These are phyloP conservation scores for Typha latifolia DNA, from an alignment of 176 grass and related monocot genomes.

Conservation along the genomic window DNA sequence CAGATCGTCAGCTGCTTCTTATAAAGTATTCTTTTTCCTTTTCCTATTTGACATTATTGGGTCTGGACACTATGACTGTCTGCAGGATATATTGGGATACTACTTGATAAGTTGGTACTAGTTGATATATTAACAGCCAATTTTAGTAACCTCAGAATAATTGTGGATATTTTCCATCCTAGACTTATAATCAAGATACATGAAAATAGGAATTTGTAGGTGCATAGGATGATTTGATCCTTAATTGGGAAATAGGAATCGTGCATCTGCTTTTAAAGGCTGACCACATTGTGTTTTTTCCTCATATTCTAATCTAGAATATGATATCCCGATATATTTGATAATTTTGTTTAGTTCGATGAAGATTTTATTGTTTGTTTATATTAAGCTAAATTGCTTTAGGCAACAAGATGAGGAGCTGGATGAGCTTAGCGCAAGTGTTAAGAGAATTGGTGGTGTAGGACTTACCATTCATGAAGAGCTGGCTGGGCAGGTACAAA, in stretches of 20 bases:
- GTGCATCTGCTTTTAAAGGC: background rate
- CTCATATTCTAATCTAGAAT: background rate
- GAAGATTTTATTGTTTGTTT: background rate
- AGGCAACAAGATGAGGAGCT: conserved; percentile 90
- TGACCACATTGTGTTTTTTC: background rate
- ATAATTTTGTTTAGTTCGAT: no score
- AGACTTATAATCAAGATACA: background rate
- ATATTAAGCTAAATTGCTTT: conserved; percentile 3
- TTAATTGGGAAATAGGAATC: background rate
- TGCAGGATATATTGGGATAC: background rate
- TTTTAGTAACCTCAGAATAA: background rate
- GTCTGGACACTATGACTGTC: background rate
- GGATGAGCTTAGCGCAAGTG: conserved; percentile 78
- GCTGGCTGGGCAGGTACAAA: conserved; percentile 61
- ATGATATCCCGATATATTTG: no score
- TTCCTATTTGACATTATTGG: background rate
- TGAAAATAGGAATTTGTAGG: background rate
- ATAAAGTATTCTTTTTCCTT: conserved; percentile 51
- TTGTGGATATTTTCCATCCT: background rate
- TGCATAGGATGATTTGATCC: background rate
- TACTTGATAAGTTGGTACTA: background rate
- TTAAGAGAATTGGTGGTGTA: conserved; percentile 78
- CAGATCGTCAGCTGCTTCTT: conserved; percentile 86
- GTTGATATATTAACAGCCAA: background rate
- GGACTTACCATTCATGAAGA: conserved; percentile 94